Percentiles rank a stretch among this genome's conserved stretches.
These are phyloP conservation scores for Aquilaria agallochum DNA, from an alignment of 441 rosid species.

Conservation along the genomic window DNA sequence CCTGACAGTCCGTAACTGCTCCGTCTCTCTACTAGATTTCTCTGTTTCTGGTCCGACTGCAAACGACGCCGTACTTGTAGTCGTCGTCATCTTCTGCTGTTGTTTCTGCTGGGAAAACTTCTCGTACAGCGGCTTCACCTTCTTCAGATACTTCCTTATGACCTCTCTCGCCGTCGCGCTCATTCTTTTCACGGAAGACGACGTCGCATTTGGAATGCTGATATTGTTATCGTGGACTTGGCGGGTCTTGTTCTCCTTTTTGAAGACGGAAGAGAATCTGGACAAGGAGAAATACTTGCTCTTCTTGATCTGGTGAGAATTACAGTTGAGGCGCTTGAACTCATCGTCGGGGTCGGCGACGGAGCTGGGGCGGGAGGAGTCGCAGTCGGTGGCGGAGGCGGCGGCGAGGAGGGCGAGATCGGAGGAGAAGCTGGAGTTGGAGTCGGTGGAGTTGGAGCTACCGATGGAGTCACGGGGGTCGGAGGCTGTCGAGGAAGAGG, in stretches of 20 bases:
- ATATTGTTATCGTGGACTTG: conserved; percentile 18
- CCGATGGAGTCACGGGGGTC: conserved; percentile 90
- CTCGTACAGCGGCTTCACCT: conserved; percentile 89
- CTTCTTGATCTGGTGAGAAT: conserved; percentile 28
- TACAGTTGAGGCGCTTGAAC: conserved; percentile 33
- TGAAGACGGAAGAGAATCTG: conserved; percentile 83
- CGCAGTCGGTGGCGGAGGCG: conserved; percentile 31
- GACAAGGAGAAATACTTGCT: conserved; percentile 65
- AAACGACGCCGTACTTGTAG: conserved; percentile 13
- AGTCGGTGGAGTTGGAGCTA: conserved; percentile 46
- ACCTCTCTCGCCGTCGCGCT: conserved; percentile 82
- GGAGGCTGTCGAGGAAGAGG: conserved; percentile 63
- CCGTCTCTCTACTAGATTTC: conserved; percentile 21
- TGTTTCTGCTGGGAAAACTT: conserved; percentile 74
- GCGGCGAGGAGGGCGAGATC: conserved; percentile 41
- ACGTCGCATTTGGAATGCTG: conserved; percentile 13
- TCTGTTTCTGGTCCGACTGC: conserved; percentile 17
- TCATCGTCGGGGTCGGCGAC: conserved; percentile 65
- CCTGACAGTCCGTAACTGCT: conserved; percentile 7
- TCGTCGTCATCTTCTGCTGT: conserved; percentile 30
- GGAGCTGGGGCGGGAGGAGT: conserved; percentile 85
- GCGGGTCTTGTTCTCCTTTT: conserved; percentile 48
- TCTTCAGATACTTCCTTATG: conserved; percentile 74
- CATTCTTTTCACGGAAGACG: conserved; percentile 68
- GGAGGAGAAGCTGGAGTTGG: conserved; percentile 48